Percentiles rank a stretch among this genome's conserved stretches.
Conservation (phyloP, 495 filamentous ascomycete genomes). For the Parmelia sp. region DNA sequence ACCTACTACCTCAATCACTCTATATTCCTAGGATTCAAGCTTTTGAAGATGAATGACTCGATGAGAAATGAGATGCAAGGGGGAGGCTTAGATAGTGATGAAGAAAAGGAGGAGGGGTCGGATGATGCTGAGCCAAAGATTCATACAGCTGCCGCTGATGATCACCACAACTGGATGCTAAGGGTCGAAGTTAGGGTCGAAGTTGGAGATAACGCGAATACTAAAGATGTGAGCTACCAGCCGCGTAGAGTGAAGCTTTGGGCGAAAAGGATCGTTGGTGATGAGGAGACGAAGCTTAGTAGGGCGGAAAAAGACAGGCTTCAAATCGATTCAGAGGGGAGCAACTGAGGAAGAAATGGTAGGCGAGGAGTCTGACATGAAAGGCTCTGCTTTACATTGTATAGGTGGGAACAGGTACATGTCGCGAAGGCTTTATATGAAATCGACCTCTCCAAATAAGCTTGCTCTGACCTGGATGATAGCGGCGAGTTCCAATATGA, state of each 20-base stretch:
- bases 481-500: constrained; percentile 81
- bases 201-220: background rate
- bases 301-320: background rate
- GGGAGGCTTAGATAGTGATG: background rate
- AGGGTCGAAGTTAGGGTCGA: background rate
- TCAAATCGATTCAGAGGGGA: background rate
- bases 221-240: background rate
- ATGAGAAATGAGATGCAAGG: background rate
- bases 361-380: background rate
- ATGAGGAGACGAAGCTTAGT: background rate
- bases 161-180: background rate
- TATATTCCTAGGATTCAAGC: background rate
- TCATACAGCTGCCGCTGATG: background rate
- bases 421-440: constrained; percentile 1
- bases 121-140: background rate
- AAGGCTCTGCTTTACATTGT: background rate
- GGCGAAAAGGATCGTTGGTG: background rate
- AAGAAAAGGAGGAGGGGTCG: background rate
- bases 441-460: constrained; percentile 79
- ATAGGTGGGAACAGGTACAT: background rate
- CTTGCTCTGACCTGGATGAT: constrained; percentile 79
- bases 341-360: background rate
- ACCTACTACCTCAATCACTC: background rate
- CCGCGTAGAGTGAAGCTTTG: background rate
- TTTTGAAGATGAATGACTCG: background rate